Base-by-base conservation (phyloP, 179 eudicot species). In the Beta corolliflora region DNA sequence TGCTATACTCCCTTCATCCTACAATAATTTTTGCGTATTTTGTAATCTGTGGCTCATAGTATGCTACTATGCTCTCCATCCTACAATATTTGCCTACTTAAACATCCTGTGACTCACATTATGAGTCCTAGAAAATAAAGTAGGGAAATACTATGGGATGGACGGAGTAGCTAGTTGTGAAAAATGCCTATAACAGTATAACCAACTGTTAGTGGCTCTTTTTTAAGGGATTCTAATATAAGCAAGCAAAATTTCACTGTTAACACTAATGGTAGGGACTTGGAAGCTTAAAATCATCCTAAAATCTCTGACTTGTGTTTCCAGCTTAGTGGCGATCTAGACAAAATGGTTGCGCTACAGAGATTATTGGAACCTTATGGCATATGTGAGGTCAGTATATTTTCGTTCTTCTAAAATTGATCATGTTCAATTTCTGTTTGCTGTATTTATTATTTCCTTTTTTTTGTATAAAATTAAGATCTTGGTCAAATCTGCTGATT, bases 261-360 rank as follows among this genome's bases (percentile, higher is more conserved):
- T 71, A 45, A 10, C 36, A 71, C 9, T 21, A 48, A 77, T 45
- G 71, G 14, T 77, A 14, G 79, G 59, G 19, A 48, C 29, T 48
- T 19, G 13, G 53, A 54, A 44, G 70, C 56, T 80, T 5, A 21
- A 50, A 64, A 59, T 44, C 31, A 58, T 66, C n/a, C 53, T 4
- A 50, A 77, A 23, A 21, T 29, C 48, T 61, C 78, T 48, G 61
- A 77, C 64, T 77, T 67, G 36, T 69, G 19, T 78, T 52, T 82
- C 66, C 88, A 91, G 93, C 88, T 91, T 74, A 84, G 91, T 13
- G 93, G 94, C 69, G 93, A 87, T 82, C 14, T 88, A 50, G 63
- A 88, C 79, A 91, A 91, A 90, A 91, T 91, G 92, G 91, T 91
- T 74, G 92, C 91, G 19, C 79, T 91, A 71, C 94, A 91, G 83